A percentile compares a stretch with the other conserved stretches of the same genome.
These are phyloP conservation scores for Verticillium nubilum DNA, from an alignment of 2,329 filamentous ascomycete genomes.

Conservation along the genomic window DNA sequence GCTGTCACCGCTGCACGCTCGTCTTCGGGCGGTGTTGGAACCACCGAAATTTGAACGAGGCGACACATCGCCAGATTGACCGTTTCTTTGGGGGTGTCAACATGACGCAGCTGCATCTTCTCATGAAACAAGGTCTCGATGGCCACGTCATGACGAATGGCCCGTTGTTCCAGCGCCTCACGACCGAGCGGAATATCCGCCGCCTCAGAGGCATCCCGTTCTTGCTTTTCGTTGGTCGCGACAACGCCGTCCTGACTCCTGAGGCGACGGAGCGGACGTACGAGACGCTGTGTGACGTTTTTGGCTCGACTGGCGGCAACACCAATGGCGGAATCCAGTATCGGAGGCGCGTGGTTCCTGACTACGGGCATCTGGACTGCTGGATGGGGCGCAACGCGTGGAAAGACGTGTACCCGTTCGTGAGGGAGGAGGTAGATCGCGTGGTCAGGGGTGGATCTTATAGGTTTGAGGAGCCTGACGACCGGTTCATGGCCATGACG, in stretches of 20 bases:
- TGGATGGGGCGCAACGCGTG: conserved; percentile 57
- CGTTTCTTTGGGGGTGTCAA: conserved; percentile 58
- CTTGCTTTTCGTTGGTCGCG: conserved; percentile 48
- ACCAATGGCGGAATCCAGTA: conserved; percentile 35
- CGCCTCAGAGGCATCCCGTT: conserved; percentile 49
- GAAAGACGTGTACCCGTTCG: conserved; percentile 53
- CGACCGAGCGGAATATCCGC: conserved; percentile 42
- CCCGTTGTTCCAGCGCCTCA: conserved; percentile 40
- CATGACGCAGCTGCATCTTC: conserved; percentile 50
- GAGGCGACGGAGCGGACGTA: conserved; percentile 49
- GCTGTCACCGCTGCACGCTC: conserved; percentile 55
- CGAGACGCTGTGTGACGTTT: conserved; percentile 44
- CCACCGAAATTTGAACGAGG: conserved; percentile 60
- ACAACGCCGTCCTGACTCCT: conserved; percentile 51
- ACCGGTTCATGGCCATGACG: conserved; percentile 36
- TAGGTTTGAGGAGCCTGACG: conserved; percentile 35
- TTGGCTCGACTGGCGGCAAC: conserved; percentile 30
- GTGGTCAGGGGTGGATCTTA: conserved; percentile 38
- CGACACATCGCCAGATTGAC: conserved; percentile 57
- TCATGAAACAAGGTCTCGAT: conserved; percentile 49
- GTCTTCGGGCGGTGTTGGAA: conserved; percentile 61
- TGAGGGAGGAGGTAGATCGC: conserved; percentile 49
- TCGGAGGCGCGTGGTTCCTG: conserved; percentile 44
- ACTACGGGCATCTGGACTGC: conserved; percentile 56
- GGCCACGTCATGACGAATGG: conserved; percentile 48